phyloP scores from a whole-genome alignment of 2,329 filamentous ascomycete species.

The Sporothrix luriei region DNA sequence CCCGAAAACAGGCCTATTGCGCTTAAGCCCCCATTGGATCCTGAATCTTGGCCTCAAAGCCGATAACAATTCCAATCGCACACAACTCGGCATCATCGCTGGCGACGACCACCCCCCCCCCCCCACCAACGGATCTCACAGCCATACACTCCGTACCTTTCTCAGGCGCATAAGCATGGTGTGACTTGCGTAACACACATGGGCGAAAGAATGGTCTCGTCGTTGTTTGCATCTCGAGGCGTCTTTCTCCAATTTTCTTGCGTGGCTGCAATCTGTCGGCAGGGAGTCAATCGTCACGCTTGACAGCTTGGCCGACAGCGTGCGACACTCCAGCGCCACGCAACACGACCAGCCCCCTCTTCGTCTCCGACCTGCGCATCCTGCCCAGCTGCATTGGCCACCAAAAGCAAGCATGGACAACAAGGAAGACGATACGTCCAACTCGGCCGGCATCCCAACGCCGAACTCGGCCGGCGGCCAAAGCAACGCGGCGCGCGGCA shows the following conservation, averaged over 20 bases:
- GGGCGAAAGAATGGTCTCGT: not conserved
- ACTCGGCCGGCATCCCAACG: not conserved
- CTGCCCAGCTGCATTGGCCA: not conserved
- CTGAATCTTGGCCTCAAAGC: slow-evolving; percentile 10
- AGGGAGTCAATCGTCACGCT: not conserved
- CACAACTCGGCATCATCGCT: not conserved
- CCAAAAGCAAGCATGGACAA: slow-evolving; percentile 7
- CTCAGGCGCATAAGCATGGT: not conserved
- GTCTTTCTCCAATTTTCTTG: not conserved
- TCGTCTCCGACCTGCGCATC: too few species aligned
- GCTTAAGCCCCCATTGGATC: not conserved
- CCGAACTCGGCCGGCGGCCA: not conserved
- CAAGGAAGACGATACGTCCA: slow-evolving; percentile 15
- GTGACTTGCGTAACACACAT: not conserved
- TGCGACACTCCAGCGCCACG: too few species aligned
- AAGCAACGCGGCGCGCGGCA: slow-evolving; percentile 1
- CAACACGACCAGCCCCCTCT: not conserved
- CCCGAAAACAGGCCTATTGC: not conserved
- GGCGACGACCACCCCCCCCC: not conserved
- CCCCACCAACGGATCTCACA: not conserved
- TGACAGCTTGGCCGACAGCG: not conserved
- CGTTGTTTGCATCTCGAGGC: not conserved
- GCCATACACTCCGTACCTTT: not conserved
- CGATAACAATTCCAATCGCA: not conserved
- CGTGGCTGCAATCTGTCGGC: not conserved